Evolutionary conservation across 1,284 basidiomycete genomes (phyloP), one percentile per base, ranked within the genome.

Genomic region (Cerioporus squamosus): DNA sequence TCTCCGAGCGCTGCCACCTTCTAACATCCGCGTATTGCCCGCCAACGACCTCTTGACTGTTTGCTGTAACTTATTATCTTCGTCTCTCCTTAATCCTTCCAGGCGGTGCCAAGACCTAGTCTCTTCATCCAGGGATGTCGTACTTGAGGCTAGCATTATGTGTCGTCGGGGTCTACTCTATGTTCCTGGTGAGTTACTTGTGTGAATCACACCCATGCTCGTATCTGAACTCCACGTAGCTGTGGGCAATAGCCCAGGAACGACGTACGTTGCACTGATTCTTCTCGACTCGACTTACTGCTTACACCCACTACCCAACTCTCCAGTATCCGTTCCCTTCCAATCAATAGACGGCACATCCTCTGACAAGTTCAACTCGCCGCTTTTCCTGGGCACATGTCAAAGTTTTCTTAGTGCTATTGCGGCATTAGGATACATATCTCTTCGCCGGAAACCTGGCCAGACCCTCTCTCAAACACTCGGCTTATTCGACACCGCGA

Each of bases 171-270:
- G 90, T 92, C 31, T 92, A 92, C 68, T 81, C 88, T 40, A 91
- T 90, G 88, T 91, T 92, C 68, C 75, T 92, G 67, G 88, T 89
- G 68, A 70, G 85, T 75, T 1, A 5, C 1, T 44, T 47, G 29
- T 55, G 36, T 29, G 31, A 52, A 42, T 56, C 46, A 38, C 38
- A 61, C n/a, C 6, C n/a, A 2, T n/a, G 12, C 39, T 50, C 20
- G 23, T n/a, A 10, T 20, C 64, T 54, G 63, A 63, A 50, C 62
- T 62, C 5, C 38, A 33, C 23, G 24, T 64, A 91, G 83, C 74
- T 95, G 54, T 97, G 94, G 94, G 94, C 93, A 15, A 87, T 97
- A 55, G 93, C 94, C 17, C 94, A 97, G 78, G 94, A 97, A 78
- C 82, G 94, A 76, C 72, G 94, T 95, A 75, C 71, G 88, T 78